Evolutionary conservation across 192 early-diverging fungal species (phyloP).

Genomic region (Allomyces javanicus): DNA sequence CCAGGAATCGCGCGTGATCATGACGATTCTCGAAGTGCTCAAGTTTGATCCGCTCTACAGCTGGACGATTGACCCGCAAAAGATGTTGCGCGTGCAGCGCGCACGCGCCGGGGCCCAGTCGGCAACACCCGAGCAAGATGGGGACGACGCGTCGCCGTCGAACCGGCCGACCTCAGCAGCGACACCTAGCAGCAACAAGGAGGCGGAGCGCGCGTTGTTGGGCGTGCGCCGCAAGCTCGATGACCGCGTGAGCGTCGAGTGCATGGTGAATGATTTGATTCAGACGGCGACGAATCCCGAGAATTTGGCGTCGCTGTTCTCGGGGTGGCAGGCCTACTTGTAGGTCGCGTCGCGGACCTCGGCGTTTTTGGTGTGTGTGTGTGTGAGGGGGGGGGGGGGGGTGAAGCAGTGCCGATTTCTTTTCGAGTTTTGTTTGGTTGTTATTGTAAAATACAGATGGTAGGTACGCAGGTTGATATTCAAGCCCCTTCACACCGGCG

Average conservation of each 20-base stretch:
- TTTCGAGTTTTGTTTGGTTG: background rate
- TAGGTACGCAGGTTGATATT: background rate
- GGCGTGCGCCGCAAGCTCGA: constrained; percentile 40
- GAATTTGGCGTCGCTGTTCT: constrained; percentile 40
- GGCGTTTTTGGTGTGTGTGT: background rate
- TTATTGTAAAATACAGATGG: background rate
- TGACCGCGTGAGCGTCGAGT: constrained; percentile 37
- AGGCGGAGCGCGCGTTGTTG: constrained; percentile 43
- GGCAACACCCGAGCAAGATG: too few species aligned
- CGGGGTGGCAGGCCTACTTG: background rate
- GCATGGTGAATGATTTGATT: constrained; percentile 51
- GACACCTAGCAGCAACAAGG: constrained; percentile 22
- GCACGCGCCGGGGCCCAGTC: too few species aligned
- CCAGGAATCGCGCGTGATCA: constrained; percentile 53
- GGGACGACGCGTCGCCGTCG: too few species aligned
- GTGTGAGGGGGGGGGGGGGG: too few species aligned
- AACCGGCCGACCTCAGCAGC: too few species aligned
- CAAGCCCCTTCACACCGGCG: background rate
- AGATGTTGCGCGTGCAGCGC: constrained; percentile 3
- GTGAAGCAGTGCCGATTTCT: background rate
- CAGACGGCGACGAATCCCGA: constrained; percentile 36
- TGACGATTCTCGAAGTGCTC: constrained; percentile 82
- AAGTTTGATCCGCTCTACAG: constrained; percentile 75
- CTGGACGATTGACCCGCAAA: constrained; percentile 30
- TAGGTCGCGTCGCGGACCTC: too few species aligned